Percentiles rank a stretch among this genome's conserved stretches.
phyloP scores from a whole-genome alignment of 1,284 basidiomycete genomes.

The Leccinum pachyderme region DNA sequence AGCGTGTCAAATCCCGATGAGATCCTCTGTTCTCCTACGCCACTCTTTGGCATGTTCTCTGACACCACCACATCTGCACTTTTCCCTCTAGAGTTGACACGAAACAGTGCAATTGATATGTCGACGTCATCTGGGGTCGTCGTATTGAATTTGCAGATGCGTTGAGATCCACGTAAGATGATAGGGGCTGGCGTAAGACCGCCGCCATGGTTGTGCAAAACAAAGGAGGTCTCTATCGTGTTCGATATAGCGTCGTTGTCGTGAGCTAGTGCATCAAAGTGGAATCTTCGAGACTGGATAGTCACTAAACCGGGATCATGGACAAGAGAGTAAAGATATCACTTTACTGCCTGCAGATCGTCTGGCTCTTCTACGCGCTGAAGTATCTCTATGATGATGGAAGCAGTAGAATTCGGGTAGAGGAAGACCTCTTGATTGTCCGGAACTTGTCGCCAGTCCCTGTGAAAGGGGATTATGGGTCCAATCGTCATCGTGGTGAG shows the following conservation, averaged over 20 bases:
- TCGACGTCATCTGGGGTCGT: conserved; percentile 60
- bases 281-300: conserved; percentile 57
- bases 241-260: conserved; percentile 76
- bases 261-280: conserved; percentile 89
- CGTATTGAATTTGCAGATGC: conserved; percentile 76
- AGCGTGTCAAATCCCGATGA: conserved; percentile 57
- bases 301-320: conserved; percentile 8
- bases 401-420: conserved; percentile 60
- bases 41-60: conserved; percentile 69
- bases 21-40: conserved; percentile 37
- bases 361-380: conserved; percentile 60
- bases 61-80: conserved; percentile 77
- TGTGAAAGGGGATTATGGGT: conserved; percentile 33
- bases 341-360: conserved; percentile 67
- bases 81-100: conserved; percentile 57
- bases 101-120: conserved; percentile 78
- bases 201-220: conserved; percentile 38
- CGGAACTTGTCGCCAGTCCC: conserved; percentile 90
- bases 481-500: background rate
- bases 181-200: conserved; percentile 58
- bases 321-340: conserved; percentile 23
- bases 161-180: conserved; percentile 67
- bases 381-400: conserved; percentile 86
- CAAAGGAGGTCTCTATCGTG: conserved; percentile 44
- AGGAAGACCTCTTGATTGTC: conserved; percentile 96